Percentiles rank a stretch among this genome's conserved stretches.
These are phyloP conservation scores for Triticum monococcum DNA, from an alignment of 176 grass and related monocot genomes.

Conservation along the genomic window DNA sequence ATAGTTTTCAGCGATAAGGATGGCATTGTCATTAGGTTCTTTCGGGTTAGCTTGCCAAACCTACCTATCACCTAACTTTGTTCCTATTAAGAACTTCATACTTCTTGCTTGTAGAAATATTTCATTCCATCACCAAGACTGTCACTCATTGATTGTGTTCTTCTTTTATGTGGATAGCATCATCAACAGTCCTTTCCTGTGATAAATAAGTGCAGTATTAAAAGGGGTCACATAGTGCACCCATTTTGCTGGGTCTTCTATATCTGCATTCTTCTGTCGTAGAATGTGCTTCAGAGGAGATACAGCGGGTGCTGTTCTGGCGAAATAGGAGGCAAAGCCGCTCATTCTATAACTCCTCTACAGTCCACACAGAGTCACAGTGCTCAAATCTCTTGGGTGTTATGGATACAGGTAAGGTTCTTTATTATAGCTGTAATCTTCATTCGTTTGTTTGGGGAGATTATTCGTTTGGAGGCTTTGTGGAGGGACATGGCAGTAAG, in stretches of 20 bases:
- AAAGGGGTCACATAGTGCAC: background rate
- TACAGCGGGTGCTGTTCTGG: slow-evolving; percentile 1
- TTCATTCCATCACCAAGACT: slow-evolving; percentile 28
- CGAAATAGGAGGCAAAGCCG: slow-evolving; percentile 8
- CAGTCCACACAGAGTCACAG: background rate
- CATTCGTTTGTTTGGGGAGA: background rate
- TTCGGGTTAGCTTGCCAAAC: slow-evolving; percentile 32
- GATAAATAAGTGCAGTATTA: slow-evolving; percentile 16
- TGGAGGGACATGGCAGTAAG: background rate
- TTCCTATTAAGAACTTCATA: slow-evolving; percentile 16
- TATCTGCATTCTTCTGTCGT: slow-evolving; percentile 19
- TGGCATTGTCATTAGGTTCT: background rate
- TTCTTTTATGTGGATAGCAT: slow-evolving; percentile 28
- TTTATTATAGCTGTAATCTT: background rate
- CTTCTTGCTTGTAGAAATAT: slow-evolving; percentile 13
- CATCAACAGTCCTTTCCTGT: slow-evolving; percentile 3
- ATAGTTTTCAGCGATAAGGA: slow-evolving; percentile 24
- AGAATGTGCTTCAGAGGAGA: slow-evolving; percentile 10
- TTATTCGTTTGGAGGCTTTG: background rate
- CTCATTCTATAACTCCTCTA: slow-evolving; percentile 24
- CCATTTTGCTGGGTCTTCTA: slow-evolving; percentile 12
- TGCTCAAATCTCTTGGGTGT: slow-evolving; percentile 1
- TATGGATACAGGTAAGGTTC: slow-evolving; percentile 50
- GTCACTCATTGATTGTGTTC: slow-evolving; percentile 11
- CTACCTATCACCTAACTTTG: slow-evolving; percentile 32